Base-by-base conservation (phyloP, 352 stramenopile genomes). In the Globisporangium abappressorium region DNA sequence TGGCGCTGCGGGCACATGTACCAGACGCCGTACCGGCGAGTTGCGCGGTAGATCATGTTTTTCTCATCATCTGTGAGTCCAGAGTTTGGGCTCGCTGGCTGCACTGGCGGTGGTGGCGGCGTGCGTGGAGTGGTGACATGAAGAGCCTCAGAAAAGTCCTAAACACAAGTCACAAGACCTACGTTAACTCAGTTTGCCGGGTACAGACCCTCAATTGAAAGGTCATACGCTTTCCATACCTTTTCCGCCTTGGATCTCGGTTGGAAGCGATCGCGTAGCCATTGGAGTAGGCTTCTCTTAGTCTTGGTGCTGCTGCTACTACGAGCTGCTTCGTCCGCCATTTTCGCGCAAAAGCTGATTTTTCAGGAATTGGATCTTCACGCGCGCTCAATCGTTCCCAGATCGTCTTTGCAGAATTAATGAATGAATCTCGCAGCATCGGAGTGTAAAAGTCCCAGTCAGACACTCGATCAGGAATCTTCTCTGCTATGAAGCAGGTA, bases 1-100 rank as follows among this genome's bases (percentile, higher is more conserved):
- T 80, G 74, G 43, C 68, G 62, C 30, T 65, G 38, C 1, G 41
- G n/a, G 24, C 74, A 80, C 51, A 69, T 47, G 64, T 76, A 78
- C 74, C 74, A 80, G 22, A 57, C 53, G 20, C 71, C 71, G n/a
- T 61, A 22, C 2, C 60, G 38, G 1, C 34, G 63, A 0, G 59
- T 70, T 3, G 74, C 69, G 3, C 38, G 64, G 36, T 59, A 66
- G 66, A 80, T 69, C 74, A 80, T 80, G 14, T 46, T 26, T 62
- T 76, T 76, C 51, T 80, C 74, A 6, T 56, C 59, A 20, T 70
- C 65, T 7, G 71, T 72, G 14, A 80, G 71, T 15, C 72, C 68
- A 3, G 70, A 77, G 7, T 36, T 57, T 0, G 73, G 67, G 38
- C 71, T 77, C 28, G 15, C 6, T 7, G 51, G 47, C 5, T 65